Evolutionary conservation across 2,329 filamentous ascomycete genomes (phyloP).

Genomic region (Ophiocordyceps camponoti-floridani): DNA sequence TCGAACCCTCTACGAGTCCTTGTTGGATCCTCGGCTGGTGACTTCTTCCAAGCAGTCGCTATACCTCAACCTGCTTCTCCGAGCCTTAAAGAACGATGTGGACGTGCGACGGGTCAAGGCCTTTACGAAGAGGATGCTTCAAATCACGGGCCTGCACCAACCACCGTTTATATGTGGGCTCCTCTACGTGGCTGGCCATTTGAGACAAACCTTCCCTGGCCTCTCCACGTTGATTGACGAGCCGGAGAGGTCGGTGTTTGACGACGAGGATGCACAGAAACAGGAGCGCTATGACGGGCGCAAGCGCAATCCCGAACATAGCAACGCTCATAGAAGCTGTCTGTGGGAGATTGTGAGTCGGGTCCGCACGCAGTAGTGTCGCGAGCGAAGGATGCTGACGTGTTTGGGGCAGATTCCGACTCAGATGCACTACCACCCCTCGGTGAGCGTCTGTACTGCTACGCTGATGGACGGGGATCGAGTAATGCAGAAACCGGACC

Average conservation of each 20-base stretch:
- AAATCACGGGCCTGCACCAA: slow-evolving; percentile 75
- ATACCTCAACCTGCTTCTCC: slow-evolving; percentile 83
- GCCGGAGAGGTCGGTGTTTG: slow-evolving; percentile 49
- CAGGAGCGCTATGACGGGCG: slow-evolving; percentile 56
- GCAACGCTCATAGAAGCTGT: slow-evolving; percentile 83
- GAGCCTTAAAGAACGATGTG: slow-evolving; percentile 75
- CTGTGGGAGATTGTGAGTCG: slow-evolving; percentile 69
- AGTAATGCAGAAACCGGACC: slow-evolving; percentile 74
- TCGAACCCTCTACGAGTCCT: slow-evolving; percentile 83
- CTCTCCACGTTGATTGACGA: slow-evolving; percentile 64
- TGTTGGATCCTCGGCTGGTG: slow-evolving; percentile 75
- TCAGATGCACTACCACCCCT: slow-evolving; percentile 71
- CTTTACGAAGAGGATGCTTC: slow-evolving; percentile 84
- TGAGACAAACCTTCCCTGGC: slow-evolving; percentile 64
- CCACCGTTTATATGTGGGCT: slow-evolving; percentile 84
- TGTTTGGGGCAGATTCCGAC: slow-evolving; percentile 13
- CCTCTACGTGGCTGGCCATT: slow-evolving; percentile 73
- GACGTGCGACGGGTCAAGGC: slow-evolving; percentile 85
- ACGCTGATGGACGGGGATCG: slow-evolving; percentile 51
- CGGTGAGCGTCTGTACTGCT: slow-evolving; percentile 67
- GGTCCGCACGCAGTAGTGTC: not conserved
- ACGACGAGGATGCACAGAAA: slow-evolving; percentile 40
- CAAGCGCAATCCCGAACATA: slow-evolving; percentile 81
- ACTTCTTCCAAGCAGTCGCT: slow-evolving; percentile 89
- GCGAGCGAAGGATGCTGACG: slow-evolving; percentile 2